Conservation (phyloP, 73 alveolate genomes). For the Paramecium pentaurelia region DNA sequence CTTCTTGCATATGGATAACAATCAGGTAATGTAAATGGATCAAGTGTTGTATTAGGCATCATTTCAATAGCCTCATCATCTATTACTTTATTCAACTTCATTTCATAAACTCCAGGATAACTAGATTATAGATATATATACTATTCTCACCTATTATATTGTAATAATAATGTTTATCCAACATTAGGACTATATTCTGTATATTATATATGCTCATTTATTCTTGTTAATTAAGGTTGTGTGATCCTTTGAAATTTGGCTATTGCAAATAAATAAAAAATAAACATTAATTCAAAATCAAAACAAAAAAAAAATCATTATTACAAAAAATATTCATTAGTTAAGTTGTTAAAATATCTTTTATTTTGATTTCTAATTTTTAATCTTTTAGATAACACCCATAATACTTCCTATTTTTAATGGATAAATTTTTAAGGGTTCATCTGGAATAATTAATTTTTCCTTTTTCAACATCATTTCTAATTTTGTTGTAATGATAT, state of each 20-base stretch:
- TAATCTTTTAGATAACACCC: not conserved
- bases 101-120: constrained; percentile 26
- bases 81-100: not conserved
- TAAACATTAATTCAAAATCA: not conserved
- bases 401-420: not conserved
- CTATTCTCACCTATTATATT: not conserved
- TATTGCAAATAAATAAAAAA: not conserved
- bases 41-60: not conserved
- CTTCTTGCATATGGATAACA: constrained; percentile 24
- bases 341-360: not conserved
- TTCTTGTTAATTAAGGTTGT: not conserved
- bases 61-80: not conserved
- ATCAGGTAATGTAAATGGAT: constrained; percentile 5
- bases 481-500: not conserved
- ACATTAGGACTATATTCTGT: not conserved
- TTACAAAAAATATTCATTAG: not conserved
- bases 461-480: not conserved
- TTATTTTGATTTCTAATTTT: not conserved
- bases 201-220: not conserved
- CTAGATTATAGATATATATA: not conserved
- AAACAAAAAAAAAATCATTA: not conserved
- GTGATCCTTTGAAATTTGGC: not conserved
- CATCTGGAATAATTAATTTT: not conserved
- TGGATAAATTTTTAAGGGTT: not conserved
- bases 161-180: not conserved